Conservation (phyloP, 768 basidiomycete species). For the Leucocoprinus leucothites region DNA sequence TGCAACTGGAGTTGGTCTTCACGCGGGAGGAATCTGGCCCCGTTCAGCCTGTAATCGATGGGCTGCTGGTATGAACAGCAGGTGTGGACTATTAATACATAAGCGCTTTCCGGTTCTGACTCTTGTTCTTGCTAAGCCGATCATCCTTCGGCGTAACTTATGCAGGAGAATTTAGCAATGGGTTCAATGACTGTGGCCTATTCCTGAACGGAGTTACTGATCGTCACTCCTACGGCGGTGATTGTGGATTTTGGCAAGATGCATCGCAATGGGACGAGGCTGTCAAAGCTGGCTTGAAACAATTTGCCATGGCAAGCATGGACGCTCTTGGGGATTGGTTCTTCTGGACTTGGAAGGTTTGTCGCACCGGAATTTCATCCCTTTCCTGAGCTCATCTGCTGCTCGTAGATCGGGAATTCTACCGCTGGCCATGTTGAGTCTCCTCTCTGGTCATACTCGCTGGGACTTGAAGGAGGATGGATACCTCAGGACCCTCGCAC, state of each 20-base stretch:
- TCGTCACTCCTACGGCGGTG: constrained; percentile 25
- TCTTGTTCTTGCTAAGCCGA: constrained; percentile 27
- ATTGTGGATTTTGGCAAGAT: constrained; percentile 40
- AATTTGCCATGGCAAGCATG: constrained; percentile 58
- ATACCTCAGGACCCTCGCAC: constrained; percentile 52
- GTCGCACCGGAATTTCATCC: constrained; percentile 8
- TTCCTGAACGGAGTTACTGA: constrained; percentile 27
- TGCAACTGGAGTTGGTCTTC: constrained; percentile 32
- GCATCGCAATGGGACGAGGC: constrained; percentile 51
- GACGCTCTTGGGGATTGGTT: constrained; percentile 39
- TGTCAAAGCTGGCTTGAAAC: constrained; percentile 35
- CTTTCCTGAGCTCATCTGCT: background rate
- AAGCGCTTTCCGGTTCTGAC: constrained; percentile 2
- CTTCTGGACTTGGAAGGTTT: constrained; percentile 55
- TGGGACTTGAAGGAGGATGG: constrained; percentile 37
- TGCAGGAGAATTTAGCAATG: constrained; percentile 78
- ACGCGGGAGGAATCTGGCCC: constrained; percentile 46
- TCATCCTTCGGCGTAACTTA: constrained; percentile 64
- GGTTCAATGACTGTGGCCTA: constrained; percentile 59
- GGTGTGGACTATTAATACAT: constrained; percentile 30
- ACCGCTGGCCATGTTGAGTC: constrained; percentile 35
- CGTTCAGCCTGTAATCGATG: constrained; percentile 54
- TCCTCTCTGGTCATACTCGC: constrained; percentile 50
- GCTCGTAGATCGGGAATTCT: constrained; percentile 32
- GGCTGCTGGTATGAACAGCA: constrained; percentile 55